A percentile compares a stretch with the other conserved stretches of the same genome.
Evolutionary conservation across 1,284 basidiomycete species (phyloP).

Genomic region (Neotropicomus parvogracilis): DNA sequence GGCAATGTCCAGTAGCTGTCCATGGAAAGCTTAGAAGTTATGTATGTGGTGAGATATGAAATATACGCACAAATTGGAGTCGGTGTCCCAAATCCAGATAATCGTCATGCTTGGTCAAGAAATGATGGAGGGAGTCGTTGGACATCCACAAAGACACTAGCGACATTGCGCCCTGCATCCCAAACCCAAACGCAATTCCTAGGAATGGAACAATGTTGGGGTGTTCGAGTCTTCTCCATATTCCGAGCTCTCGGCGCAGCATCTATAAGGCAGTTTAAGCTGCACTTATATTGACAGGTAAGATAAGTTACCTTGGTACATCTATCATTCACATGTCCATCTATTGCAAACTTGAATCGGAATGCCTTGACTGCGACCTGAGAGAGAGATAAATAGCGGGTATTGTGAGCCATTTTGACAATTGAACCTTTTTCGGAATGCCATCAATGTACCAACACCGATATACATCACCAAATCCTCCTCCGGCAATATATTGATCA

Average conservation of each 20-base stretch:
- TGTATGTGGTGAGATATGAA: background rate
- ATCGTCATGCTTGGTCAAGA: background rate
- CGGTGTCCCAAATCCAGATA: background rate
- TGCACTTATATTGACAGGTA: no score
- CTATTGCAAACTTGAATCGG: no score
- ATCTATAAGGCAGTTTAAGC: no score
- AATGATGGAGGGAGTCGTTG: background rate
- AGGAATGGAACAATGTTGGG: no score
- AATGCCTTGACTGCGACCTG: no score
- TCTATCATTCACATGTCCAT: no score
- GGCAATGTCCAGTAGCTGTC: background rate
- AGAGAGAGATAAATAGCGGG: no score
- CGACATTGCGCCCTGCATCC: background rate
- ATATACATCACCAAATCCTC: constrained; percentile 13
- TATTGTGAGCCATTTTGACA: no score
- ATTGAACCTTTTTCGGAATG: constrained; percentile 7
- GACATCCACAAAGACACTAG: background rate
- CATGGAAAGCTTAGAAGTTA: background rate
- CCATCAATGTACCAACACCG: background rate
- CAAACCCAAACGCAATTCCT: background rate
- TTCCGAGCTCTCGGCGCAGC: no score
- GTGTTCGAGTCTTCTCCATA: no score
- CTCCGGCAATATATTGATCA: constrained; percentile 6
- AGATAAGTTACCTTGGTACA: no score
- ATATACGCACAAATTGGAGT: background rate